Conservation (phyloP, 768 basidiomycete species). For the Kwoniella bestiolae region DNA sequence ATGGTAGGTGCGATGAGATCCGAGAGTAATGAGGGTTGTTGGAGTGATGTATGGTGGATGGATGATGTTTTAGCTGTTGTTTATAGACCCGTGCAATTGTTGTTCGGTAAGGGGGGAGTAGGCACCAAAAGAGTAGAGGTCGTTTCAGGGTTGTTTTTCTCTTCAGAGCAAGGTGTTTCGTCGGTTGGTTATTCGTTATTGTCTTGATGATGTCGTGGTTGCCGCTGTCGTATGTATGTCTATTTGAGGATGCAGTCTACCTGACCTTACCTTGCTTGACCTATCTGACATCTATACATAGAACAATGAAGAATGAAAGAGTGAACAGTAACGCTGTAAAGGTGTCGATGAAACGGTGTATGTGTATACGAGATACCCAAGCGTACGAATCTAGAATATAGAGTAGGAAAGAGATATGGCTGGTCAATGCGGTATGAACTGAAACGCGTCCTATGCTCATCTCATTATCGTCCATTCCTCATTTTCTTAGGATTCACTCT, state of each 20-base stretch:
- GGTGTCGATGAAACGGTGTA: not conserved
- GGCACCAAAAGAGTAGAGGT: constrained; percentile 2
- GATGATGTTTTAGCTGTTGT: not conserved
- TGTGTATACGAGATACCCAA: not conserved
- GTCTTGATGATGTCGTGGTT: not conserved
- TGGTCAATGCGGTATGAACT: constrained; percentile 12
- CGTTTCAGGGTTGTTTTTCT: constrained; percentile 7
- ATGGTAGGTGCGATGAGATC: constrained; percentile 6
- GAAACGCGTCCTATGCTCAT: constrained; percentile 8
- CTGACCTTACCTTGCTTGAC: no score
- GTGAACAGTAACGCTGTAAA: not conserved
- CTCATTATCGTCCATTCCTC: not conserved
- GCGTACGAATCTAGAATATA: not conserved
- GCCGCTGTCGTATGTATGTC: not conserved
- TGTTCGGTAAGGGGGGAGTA: not conserved
- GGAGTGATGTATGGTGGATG: not conserved
- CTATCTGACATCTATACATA: not conserved
- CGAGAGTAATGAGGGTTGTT: constrained; percentile 2
- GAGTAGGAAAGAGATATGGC: no score
- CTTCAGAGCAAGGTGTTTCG: not conserved
- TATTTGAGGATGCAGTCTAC: not conserved
- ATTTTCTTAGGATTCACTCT: not conserved
- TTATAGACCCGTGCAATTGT: not conserved
- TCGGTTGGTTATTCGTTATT: constrained; percentile 4
- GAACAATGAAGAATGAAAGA: not conserved